Base-by-base conservation (phyloP, 768 basidiomycete genomes). In the Phallus indusiatus region DNA sequence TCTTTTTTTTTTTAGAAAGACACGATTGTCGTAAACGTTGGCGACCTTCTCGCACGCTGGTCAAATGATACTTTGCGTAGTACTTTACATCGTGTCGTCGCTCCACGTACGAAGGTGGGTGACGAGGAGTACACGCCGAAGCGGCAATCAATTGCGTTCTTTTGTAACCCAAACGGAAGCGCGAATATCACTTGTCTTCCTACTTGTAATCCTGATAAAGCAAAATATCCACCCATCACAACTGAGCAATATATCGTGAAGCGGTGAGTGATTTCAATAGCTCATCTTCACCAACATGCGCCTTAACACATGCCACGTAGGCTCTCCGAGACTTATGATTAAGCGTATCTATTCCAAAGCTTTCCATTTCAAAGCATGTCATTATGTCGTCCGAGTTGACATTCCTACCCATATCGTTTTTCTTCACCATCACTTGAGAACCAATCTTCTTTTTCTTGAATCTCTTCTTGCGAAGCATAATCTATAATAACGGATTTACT, bases 81-180 rank as follows among this genome's bases (percentile, higher is more conserved):
- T 47, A 91, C 90, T 2, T 77, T 90, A 17, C 90, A 91, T 69
- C 82, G 86, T 16, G 90, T 93, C 20, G 90, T 91, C 7, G 84
- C 85, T 4, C 88, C 90, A 20, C 74, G 81, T 0, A 76, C 76
- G 12, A 71, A 73, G 64, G 74, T 75, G 63, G 67, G 80, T 58
- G 78, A 68, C 63, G 73, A 76, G 8, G 81, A 84, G 62, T 70
- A 83, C 60, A 85, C 82, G 0, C 84, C 88, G 0, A 70, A 73
- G 9, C 79, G 90, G 24, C 88, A 90, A 67, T 89, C 87, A 9
- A 85, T 92, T 54, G 90, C 87, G 8, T 93, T 88, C 75, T 93
- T 93, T 72, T 90, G 86, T 75, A 91, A 87, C 65, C 89, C 90
- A 3, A 89, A 91, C 63, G 81, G 80, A 64, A 77, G 77, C 47